Conservation (phyloP, 2,329 filamentous ascomycete species). For the Ophiosphaerella narmari region DNA sequence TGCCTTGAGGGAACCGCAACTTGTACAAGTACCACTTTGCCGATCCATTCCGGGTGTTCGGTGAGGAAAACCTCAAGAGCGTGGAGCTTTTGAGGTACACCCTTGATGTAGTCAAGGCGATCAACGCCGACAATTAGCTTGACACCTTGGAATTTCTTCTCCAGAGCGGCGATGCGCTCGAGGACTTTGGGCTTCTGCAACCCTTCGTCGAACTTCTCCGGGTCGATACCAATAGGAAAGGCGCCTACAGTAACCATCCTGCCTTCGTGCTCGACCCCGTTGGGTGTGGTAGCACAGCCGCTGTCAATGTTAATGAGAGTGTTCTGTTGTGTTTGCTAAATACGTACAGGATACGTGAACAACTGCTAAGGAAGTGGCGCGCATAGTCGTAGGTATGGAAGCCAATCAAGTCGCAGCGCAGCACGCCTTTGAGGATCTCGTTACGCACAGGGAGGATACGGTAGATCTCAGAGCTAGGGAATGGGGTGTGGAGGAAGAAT, state of each 20-base stretch:
- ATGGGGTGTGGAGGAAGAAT: conserved; percentile 97
- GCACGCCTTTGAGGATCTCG: conserved; percentile 80
- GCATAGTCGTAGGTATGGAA: conserved; percentile 99
- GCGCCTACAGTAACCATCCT: conserved; percentile 90
- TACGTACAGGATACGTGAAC: conserved; percentile 83
- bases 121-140: conserved; percentile 98
- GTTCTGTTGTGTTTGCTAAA: background rate
- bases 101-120: conserved; percentile 97
- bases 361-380: conserved; percentile 95
- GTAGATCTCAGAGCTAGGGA: conserved; percentile 96
- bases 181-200: conserved; percentile 84
- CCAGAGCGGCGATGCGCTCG: conserved; percentile 81
- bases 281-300: conserved; percentile 79
- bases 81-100: conserved; percentile 95
- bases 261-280: conserved; percentile 87
- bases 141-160: conserved; percentile 91
- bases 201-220: conserved; percentile 91
- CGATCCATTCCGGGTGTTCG: conserved; percentile 97
- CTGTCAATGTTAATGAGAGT: conserved; percentile 37
- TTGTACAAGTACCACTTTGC: conserved; percentile 94
- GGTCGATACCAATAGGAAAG: conserved; percentile 97
- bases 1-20: conserved; percentile 93
- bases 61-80: conserved; percentile 95
- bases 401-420: conserved; percentile 93
- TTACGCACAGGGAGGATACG: conserved; percentile 92